These are phyloP conservation scores for Hura crepitans DNA, from an alignment of 441 rosid species.

Conservation along the genomic window DNA sequence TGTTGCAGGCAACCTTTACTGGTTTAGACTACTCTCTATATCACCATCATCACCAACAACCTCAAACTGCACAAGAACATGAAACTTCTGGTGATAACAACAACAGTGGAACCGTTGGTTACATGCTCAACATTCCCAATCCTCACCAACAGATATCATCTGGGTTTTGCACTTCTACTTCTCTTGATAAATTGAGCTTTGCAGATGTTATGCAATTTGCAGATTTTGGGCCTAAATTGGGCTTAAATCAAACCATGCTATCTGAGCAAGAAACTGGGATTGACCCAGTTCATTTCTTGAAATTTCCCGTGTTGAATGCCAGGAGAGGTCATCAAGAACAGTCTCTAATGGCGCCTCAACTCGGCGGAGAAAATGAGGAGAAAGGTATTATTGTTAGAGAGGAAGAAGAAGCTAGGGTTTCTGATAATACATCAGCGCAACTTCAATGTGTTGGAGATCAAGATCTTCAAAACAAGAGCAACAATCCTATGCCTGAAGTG, in stretches of 20 bases:
- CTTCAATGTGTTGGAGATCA: conserved; percentile 41
- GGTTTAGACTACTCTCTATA: conserved; percentile 39
- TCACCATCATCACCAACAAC: conserved; percentile 33
- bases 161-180: conserved; percentile 40
- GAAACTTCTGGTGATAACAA: conserved; percentile 36
- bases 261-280: conserved; percentile 58
- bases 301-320: conserved; percentile 74
- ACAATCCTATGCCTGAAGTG: conserved; percentile 22
- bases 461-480: conserved; percentile 30
- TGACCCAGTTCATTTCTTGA: conserved; percentile 77
- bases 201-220: conserved; percentile 89
- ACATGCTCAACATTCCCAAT: conserved; percentile 49
- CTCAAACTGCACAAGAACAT: conserved; percentile 31
- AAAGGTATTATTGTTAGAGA: conserved; percentile 29
- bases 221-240: conserved; percentile 70
- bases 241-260: conserved; percentile 50
- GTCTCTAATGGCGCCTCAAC: conserved; percentile 32
- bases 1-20: conserved; percentile 42
- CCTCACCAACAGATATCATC: conserved; percentile 39
- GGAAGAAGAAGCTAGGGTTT: conserved; percentile 49
- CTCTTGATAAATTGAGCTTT: conserved; percentile 66
- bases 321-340: conserved; percentile 44
- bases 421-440: conserved; percentile 48
- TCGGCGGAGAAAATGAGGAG: conserved; percentile 24
- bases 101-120: conserved; percentile 47